These are phyloP conservation scores for Plectosphaerella sp. DNA, from an alignment of 2,329 filamentous ascomycete genomes.

Conservation along the genomic window DNA sequence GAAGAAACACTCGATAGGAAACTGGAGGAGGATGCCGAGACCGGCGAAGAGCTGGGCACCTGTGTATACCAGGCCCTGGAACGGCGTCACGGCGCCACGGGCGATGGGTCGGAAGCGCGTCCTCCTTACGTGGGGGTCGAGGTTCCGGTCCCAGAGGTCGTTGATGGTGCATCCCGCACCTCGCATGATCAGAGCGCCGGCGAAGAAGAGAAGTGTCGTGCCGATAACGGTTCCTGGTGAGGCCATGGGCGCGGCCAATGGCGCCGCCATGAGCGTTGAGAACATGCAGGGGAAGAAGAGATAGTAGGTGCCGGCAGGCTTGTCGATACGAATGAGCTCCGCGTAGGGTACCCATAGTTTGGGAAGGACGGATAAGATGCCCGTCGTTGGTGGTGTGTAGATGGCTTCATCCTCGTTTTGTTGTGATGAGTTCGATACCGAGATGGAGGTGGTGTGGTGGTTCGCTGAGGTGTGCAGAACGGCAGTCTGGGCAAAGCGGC, in stretches of 20 bases:
- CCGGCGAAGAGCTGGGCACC: conserved; percentile 70
- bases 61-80: conserved; percentile 69
- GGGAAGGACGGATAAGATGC: conserved; percentile 67
- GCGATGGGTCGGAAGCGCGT: conserved; percentile 78
- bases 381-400: conserved; percentile 69
- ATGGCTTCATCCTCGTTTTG: conserved; percentile 13
- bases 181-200: conserved; percentile 78
- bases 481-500: neutral
- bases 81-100: conserved; percentile 68
- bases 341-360: conserved; percentile 71
- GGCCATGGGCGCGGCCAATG: conserved; percentile 58
- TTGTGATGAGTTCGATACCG: neutral
- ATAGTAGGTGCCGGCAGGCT: conserved; percentile 77
- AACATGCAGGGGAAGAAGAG: conserved; percentile 84
- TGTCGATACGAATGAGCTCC: conserved; percentile 76
- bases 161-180: conserved; percentile 87
- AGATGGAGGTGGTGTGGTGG: conserved; percentile 2
- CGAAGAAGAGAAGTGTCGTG: conserved; percentile 66
- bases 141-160: conserved; percentile 84
- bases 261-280: conserved; percentile 75
- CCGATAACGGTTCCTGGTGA: conserved; percentile 57
- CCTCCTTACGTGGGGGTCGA: conserved; percentile 74
- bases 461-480: conserved; percentile 9
- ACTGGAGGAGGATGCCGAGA: conserved; percentile 69
- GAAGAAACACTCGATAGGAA: conserved; percentile 68